Percentiles rank a stretch among this genome's conserved stretches.
These are phyloP conservation scores for Trametes cingulata DNA, from an alignment of 768 basidiomycete genomes.

Conservation along the genomic window DNA sequence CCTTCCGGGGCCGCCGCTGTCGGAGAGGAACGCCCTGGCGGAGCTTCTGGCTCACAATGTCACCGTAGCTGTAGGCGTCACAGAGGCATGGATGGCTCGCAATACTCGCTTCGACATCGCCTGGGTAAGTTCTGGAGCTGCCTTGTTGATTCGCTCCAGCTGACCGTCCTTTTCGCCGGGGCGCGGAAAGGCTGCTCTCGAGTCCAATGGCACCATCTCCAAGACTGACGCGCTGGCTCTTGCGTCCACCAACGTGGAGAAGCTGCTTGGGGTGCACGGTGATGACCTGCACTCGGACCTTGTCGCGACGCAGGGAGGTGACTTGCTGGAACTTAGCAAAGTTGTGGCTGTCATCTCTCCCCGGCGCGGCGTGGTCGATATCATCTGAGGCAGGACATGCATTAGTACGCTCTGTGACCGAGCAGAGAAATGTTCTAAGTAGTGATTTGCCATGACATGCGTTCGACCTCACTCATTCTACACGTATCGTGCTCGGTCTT, in stretches of 20 bases:
- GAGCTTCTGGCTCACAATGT: conserved; percentile 69
- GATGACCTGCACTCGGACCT: conserved; percentile 23
- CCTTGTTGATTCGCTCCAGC: background rate
- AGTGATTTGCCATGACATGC: no score
- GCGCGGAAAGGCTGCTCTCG: conserved; percentile 16
- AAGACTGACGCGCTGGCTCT: conserved; percentile 40
- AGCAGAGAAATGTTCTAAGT: no score
- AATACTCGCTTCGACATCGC: conserved; percentile 79
- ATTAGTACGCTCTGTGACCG: no score
- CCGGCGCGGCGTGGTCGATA: conserved; percentile 27
- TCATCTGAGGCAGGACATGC: conserved; percentile 16
- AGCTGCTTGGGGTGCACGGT: conserved; percentile 35
- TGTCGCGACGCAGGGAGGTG: conserved; percentile 38
- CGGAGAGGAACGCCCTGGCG: conserved; percentile 57
- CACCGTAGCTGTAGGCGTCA: conserved; percentile 66
- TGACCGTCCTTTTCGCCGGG: background rate
- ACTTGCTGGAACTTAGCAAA: conserved; percentile 41
- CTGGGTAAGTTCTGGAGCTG: conserved; percentile 52
- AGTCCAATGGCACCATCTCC: conserved; percentile 29
- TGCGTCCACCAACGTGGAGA: conserved; percentile 46
- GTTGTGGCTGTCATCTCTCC: conserved; percentile 41
- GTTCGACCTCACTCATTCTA: no score
- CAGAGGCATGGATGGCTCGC: conserved; percentile 69
- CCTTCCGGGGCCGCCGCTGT: conserved; percentile 73
- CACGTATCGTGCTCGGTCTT: no score